phyloP scores from a whole-genome alignment of 177 flowering plant species.

The Vitis hybrid region DNA sequence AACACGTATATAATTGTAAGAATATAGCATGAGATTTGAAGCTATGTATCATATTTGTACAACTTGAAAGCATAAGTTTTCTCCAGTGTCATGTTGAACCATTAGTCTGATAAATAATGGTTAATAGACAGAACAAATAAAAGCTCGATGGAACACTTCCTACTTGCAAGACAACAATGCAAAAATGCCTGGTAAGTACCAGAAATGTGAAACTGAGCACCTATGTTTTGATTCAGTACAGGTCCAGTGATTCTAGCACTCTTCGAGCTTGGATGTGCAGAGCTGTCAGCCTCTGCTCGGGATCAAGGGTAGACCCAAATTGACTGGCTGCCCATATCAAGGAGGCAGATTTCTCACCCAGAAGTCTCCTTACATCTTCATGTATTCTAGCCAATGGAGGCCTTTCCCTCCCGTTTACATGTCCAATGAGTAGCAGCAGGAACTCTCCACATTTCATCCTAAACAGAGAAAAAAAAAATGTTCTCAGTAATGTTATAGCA shows the following conservation, averaged over 20 bases:
- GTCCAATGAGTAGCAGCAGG: conserved; percentile 84
- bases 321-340: conserved; percentile 98
- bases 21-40: not conserved
- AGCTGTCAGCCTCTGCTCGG: conserved; percentile 78
- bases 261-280: conserved; percentile 89
- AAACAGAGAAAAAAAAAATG: conserved; percentile 6
- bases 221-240: conserved; percentile 31
- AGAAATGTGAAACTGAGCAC: not conserved
- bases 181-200: not conserved
- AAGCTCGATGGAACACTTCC: not conserved
- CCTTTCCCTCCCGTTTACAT: conserved; percentile 71
- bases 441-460: conserved; percentile 97
- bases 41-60: not conserved
- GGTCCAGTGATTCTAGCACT: conserved; percentile 85
- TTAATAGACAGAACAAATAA: not conserved
- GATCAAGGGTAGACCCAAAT: conserved; percentile 92
- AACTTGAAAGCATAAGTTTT: not conserved
- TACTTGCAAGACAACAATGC: not conserved
- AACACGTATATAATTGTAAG: not conserved
- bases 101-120: not conserved
- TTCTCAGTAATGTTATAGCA: no score
- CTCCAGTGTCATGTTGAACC: not conserved
- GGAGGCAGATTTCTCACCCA: conserved; percentile 95
- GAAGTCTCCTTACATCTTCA: conserved; percentile 69
- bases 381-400: conserved; percentile 68